Conservation (phyloP, 129 eudicot species). For the Tagetes erecta region DNA sequence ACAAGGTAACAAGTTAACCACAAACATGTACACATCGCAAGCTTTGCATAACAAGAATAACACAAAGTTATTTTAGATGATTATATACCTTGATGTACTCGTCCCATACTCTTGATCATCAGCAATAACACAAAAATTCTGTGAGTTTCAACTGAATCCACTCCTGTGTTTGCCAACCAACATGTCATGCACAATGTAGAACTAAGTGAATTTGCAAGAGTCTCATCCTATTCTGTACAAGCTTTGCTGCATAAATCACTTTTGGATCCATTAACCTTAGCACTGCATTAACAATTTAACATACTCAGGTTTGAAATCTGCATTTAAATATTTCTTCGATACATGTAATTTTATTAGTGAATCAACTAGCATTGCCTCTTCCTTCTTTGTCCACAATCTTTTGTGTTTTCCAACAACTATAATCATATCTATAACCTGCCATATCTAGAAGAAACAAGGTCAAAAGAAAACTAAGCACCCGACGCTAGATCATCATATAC, state of each 20-base stretch:
- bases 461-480: too few species aligned
- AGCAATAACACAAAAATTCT: not conserved
- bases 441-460: not conserved
- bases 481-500: too few species aligned
- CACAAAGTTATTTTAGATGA: too few species aligned
- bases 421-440: not conserved
- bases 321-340: not conserved
- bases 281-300: not conserved
- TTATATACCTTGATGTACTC: conserved; percentile 4
- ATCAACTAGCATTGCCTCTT: conserved; percentile 6
- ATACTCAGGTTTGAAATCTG: not conserved
- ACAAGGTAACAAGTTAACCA: too few species aligned
- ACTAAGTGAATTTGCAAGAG: not conserved
- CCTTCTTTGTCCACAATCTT: not conserved
- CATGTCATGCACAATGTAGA: conserved; percentile 10
- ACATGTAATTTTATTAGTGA: conserved; percentile 4
- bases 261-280: not conserved
- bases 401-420: not conserved
- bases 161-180: conserved; percentile 10
- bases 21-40: too few species aligned
- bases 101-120: conserved; percentile 5
- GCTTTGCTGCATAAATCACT: not conserved
- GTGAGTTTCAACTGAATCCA: conserved; percentile 6
- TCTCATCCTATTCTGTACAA: not conserved
- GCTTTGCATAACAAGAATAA: too few species aligned